Base-by-base conservation (phyloP, 2,329 filamentous ascomycete species). In the Fusarium longipes region DNA sequence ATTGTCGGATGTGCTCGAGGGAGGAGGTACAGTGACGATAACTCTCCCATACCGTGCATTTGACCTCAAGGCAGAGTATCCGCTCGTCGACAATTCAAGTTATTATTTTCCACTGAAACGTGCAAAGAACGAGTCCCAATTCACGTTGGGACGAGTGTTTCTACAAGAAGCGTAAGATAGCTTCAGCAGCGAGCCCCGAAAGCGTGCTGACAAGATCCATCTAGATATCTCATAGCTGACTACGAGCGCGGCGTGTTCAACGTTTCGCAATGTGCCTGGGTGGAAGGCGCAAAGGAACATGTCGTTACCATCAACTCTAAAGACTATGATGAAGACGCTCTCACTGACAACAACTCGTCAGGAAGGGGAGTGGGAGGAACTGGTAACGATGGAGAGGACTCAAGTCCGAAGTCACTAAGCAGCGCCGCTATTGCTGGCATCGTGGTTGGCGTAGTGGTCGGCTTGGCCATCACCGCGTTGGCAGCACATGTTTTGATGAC, bases 181-280 rank as follows among this genome's bases (percentile, higher is more conserved):
- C 20, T 12, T 3, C 8, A 14, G 9, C 12, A 6, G 5, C 4
- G 32, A 32, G 27, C 11, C 15, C 30, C 11, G 17, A 33, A 33
- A 11, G 20, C 15, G n/a, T 17, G 9, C 43, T 47, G 33, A 47
- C 10, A 10, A n/a, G 5, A 11, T 33, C 8, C 14, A 24, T n/a
- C 6, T 17, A 47, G 43, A 30, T 47, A 47, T 17, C 27, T 47
- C n/a, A 47, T 29, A n/a, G 43, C 20, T 10, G 43, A 47, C 29
- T 47, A 47, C 43, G 43, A 47, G 43, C 43, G 29, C 24, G 43
- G 43, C 29, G 30, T 47, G 8, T 47, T 47, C 27, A 47, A 47
- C n/a, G n/a, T 47, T 3, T 47, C 43, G 5, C 43, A 47, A 33
- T 47, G 43, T 24, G 29, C 43, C 14, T 47, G 43, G 43, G 29